Percentiles rank a stretch among this genome's conserved stretches.
These are phyloP conservation scores for Trametes coccinea DNA, from an alignment of 768 basidiomycete species.

Conservation along the genomic window DNA sequence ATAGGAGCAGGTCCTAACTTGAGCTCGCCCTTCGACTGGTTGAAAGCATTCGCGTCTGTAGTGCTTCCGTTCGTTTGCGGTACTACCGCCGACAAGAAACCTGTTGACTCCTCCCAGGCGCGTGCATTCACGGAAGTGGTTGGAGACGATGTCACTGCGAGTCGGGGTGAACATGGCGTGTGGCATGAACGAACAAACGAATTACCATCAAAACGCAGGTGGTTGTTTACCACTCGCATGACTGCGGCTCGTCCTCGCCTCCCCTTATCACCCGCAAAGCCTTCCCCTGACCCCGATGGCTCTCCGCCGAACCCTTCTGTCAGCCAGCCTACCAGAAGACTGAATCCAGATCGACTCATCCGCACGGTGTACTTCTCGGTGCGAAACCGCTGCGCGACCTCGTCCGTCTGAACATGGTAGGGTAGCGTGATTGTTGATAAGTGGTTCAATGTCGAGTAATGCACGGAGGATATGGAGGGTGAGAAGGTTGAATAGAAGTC, in stretches of 20 bases:
- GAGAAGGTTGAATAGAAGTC: slow-evolving; percentile 76
- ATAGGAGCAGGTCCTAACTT: slow-evolving; percentile 86
- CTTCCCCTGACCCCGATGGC: slow-evolving; percentile 74
- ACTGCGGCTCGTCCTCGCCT: slow-evolving; percentile 86
- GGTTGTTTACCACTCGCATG: slow-evolving; percentile 92
- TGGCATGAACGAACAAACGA: neutral
- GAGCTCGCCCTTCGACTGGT: slow-evolving; percentile 70
- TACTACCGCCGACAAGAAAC: slow-evolving; percentile 76
- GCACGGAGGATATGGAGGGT: slow-evolving; percentile 60
- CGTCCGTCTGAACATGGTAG: slow-evolving; percentile 80
- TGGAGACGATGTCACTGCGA: slow-evolving; percentile 67
- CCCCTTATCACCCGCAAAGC: slow-evolving; percentile 79
- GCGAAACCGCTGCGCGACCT: slow-evolving; percentile 80
- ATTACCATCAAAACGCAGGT: slow-evolving; percentile 87
- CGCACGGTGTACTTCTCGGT: slow-evolving; percentile 88
- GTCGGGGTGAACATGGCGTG: slow-evolving; percentile 26
- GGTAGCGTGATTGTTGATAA: slow-evolving; percentile 81
- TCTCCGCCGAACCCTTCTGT: slow-evolving; percentile 91
- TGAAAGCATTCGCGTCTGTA: slow-evolving; percentile 72
- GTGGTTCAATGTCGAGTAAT: slow-evolving; percentile 70
- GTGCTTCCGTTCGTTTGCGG: slow-evolving; percentile 58
- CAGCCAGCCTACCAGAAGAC: slow-evolving; percentile 92
- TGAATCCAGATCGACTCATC: slow-evolving; percentile 90
- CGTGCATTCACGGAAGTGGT: slow-evolving; percentile 61
- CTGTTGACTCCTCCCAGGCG: slow-evolving; percentile 86